Base-by-base conservation (phyloP, 805 yeast genomes). In the Nematodospora valgi region DNA sequence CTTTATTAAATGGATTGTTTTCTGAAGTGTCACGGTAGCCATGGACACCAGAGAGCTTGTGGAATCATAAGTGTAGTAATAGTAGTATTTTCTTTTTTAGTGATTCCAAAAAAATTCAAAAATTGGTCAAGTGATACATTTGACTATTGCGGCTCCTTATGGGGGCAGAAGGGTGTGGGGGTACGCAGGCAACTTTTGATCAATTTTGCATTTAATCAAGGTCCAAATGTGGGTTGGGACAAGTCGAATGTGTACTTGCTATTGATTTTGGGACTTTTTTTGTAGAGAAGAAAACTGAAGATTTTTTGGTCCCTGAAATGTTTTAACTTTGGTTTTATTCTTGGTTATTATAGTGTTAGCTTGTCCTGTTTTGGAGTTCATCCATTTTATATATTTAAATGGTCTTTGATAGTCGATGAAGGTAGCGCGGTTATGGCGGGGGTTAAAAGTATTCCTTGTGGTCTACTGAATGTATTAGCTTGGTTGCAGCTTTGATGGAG, bases 321-420 rank as follows among this genome's bases (percentile, higher is more conserved):
- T 70, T 70, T 0, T 59, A 80, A 50, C 61, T 62, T 34, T 48
- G 63, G 71, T 0, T 56, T 77, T 41, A 73, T 80, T 2, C 56
- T 84, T 23, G 54, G 56, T 1, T 69, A 78, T 31, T 60, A 81
- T 20, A 70, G 74, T 2, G 62, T 78, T 2, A 91, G 91, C 0
- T 84, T 91, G 91, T 78, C 85, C 4, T 71, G 82, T 33, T 84
- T 83, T 59, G 88, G 91, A 2, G 64, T 81, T 15, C 82, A 83
- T 78, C 54, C 79, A 4, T 81, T 65, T 47, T 82, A 80, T 55
- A 67, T 70, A 32, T 74, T 74, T 63, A 62, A 72, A 26, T 68
- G 76, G 43, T 67, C 73, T 26, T 49, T 82, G n/a, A 64, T 72
- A 29, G 49, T 82, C n/a, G 68, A 79, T 8, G 47, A 57, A 4